Evolutionary conservation across 129 eudicot genomes (phyloP).

Genomic region (Sambucus nigra): DNA sequence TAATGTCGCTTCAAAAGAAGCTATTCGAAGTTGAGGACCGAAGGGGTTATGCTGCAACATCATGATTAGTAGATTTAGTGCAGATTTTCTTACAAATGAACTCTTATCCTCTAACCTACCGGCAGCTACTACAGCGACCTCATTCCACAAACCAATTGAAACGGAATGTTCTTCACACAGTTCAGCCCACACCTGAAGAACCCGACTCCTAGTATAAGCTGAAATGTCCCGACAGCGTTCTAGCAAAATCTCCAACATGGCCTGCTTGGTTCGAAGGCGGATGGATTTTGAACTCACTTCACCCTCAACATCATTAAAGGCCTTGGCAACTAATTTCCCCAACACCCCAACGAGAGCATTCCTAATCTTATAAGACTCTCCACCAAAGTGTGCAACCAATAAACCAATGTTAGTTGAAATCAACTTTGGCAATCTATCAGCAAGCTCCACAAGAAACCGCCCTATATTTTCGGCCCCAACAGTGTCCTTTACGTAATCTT

Average conservation of each 20-base stretch:
- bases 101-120: conserved; percentile 95
- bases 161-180: conserved; percentile 87
- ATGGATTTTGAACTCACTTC: conserved; percentile 83
- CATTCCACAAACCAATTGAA: conserved; percentile 92
- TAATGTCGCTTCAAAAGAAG: conserved; percentile 86
- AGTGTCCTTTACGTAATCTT: conserved; percentile 74
- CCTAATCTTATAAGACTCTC: conserved; percentile 92
- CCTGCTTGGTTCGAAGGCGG: conserved; percentile 90
- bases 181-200: conserved; percentile 91
- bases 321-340: conserved; percentile 78
- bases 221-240: conserved; percentile 96
- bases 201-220: conserved; percentile 92
- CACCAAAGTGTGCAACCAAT: conserved; percentile 92
- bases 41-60: conserved; percentile 98
- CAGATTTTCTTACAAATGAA: conserved; percentile 91
- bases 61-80: conserved; percentile 70
- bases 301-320: conserved; percentile 80
- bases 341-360: conserved; percentile 90
- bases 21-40: conserved; percentile 82
- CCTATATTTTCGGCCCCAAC: conserved; percentile 96
- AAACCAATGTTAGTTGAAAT: conserved; percentile 84
- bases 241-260: conserved; percentile 89
- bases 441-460: conserved; percentile 83
- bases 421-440: conserved; percentile 84
- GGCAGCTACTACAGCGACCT: conserved; percentile 87